Conservation (phyloP, 2,329 filamentous ascomycete genomes). For the Fusarium euwallaceae region DNA sequence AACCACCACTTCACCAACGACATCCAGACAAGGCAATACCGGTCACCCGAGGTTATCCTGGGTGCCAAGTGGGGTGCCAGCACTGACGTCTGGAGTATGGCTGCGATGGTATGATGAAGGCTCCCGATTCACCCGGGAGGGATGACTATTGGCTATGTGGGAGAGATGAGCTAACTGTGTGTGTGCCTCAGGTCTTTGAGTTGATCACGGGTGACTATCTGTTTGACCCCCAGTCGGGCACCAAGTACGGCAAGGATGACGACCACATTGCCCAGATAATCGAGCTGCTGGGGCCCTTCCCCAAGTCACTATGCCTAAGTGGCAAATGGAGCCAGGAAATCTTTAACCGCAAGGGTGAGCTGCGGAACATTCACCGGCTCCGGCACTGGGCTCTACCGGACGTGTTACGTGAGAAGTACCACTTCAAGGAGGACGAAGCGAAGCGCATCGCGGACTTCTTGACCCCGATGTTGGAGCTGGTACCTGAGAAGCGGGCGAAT, state of each 20-base stretch:
- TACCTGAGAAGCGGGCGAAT: slow-evolving; percentile 91
- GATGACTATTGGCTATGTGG: neutral
- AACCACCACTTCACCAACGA: slow-evolving; percentile 99
- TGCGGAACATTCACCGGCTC: slow-evolving; percentile 96
- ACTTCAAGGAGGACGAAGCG: slow-evolving; percentile 86
- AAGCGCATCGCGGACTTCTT: slow-evolving; percentile 86
- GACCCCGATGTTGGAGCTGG: slow-evolving; percentile 88
- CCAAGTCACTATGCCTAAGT: slow-evolving; percentile 89
- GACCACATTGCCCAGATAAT: slow-evolving; percentile 99
- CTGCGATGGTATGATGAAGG: slow-evolving; percentile 83
- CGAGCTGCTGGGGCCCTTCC: slow-evolving; percentile 92
- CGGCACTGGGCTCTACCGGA: slow-evolving; percentile 96
- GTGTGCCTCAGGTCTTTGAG: slow-evolving; percentile 81
- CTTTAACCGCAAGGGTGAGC: slow-evolving; percentile 96
- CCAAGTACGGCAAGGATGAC: slow-evolving; percentile 99
- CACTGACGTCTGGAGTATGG: slow-evolving; percentile 99
- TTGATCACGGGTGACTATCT: slow-evolving; percentile 98
- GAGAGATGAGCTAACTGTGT: slow-evolving; percentile 20
- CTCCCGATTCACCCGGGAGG: neutral
- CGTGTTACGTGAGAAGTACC: slow-evolving; percentile 95
- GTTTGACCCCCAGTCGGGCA: slow-evolving; percentile 97
- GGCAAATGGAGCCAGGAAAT: slow-evolving; percentile 99
- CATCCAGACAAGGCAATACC: slow-evolving; percentile 97
- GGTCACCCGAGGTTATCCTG: slow-evolving; percentile 96
- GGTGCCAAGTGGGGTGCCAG: slow-evolving; percentile 99